Evolutionary conservation across 2,329 filamentous ascomycete genomes (phyloP).

Genomic region (Lojkania enalia): DNA sequence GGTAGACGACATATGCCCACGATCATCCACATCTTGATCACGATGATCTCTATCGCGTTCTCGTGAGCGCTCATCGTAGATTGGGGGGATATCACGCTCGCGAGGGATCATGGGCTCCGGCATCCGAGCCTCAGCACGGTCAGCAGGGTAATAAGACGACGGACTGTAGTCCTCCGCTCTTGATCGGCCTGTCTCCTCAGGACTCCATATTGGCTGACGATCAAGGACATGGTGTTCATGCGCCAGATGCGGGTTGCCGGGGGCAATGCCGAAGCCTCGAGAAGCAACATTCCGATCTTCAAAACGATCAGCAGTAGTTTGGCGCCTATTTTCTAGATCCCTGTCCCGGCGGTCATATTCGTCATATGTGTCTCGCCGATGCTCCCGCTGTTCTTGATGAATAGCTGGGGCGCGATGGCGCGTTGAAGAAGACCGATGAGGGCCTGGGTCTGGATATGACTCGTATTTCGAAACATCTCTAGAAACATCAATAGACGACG

Average conservation of each 20-base stretch:
- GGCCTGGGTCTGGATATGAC: conserved; percentile 43
- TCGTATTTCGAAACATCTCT: conserved; percentile 41
- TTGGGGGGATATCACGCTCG: conserved; percentile 26
- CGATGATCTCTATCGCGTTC: conserved; percentile 30
- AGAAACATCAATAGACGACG: conserved; percentile 38
- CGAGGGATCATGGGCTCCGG: conserved; percentile 26
- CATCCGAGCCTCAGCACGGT: conserved; percentile 31
- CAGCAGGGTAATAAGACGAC: conserved; percentile 27
- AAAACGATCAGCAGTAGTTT: conserved; percentile 35
- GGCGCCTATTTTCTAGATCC: conserved; percentile 43
- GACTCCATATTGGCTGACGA: conserved; percentile 34
- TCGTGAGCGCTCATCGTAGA: conserved; percentile 38
- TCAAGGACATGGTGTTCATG: conserved; percentile 48
- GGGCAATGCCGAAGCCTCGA: conserved; percentile 53
- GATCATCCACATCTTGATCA: conserved; percentile 14
- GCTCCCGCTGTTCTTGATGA: conserved; percentile 53
- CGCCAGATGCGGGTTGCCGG: conserved; percentile 19
- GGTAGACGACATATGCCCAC: conserved; percentile 13
- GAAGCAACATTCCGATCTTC: conserved; percentile 50
- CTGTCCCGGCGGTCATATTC: conserved; percentile 51
- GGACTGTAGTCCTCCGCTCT: conserved; percentile 26
- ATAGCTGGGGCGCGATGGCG: conserved; percentile 48
- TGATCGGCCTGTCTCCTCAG: conserved; percentile 20
- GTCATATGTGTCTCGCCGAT: conserved; percentile 45
- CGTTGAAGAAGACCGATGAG: conserved; percentile 42